Evolutionary conservation across 805 yeast species (phyloP), one percentile per base, ranked within the genome.

Genomic region (Candida gorgasii): DNA sequence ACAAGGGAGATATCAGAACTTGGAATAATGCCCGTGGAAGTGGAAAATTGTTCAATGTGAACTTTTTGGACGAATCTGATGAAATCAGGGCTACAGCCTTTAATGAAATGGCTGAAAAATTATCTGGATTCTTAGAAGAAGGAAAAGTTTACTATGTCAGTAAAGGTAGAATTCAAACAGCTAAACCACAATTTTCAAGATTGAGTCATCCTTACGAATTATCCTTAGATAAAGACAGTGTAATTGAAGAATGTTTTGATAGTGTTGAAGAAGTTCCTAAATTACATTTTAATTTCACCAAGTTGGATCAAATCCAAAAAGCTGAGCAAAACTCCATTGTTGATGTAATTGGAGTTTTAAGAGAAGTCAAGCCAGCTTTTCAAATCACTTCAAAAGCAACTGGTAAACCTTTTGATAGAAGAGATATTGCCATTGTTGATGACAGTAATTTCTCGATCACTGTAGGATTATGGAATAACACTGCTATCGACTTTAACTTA

Each of bases 51-150:
- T 89, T 93, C 71, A 86, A 84, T 54, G 87, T 89, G 22, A 88
- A 89, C 53, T 80, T 93, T 45, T 67, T 92, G 44, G 99, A 93
- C 61, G 96, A 93, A 61, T 86, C 97, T 5, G 96, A 93, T 55
- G 98, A 93, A 69, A 93, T 93, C 53, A 78, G 93, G 57, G 97
- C 96, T 8, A 89, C 98, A 2, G 97, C 93, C 1, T 93, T 93
- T 65, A 87, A 86, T 61, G 92, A 88, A 28, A 76, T 78, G 54
- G 97, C 92, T 9, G 95, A 86, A 46, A 81, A 79, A 58, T 85
- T 79, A 58, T 83, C 79, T 67, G 86, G 84, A 52, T 55, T 81
- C 22, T 66, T 93, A 39, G 86, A 86, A 61, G 98, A 89, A 59
- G 97, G 96, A 26, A 82, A 86, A 63, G 95, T 87, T 6, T 93